Percentiles rank a stretch among this genome's conserved stretches.
Evolutionary conservation across 1,139 yeast genomes (phyloP).

Genomic region (Suhomyces panamericanus): DNA sequence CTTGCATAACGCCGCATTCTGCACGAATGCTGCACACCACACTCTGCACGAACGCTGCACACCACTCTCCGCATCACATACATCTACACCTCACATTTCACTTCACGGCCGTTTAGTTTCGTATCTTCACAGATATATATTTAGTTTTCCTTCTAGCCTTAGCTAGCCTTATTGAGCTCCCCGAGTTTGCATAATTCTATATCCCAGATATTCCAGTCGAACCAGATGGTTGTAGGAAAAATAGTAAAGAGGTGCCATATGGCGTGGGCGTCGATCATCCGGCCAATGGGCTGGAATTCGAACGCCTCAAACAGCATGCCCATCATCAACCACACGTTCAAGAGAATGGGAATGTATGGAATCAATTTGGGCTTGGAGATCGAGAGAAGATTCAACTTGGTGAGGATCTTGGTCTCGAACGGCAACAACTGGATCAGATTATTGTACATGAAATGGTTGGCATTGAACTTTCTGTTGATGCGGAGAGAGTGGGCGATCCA

Average conservation of each 20-base stretch:
- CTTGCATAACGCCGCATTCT: too few relatives aligned
- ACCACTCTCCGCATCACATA: too few relatives aligned
- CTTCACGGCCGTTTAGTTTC: not conserved
- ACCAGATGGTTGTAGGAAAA: conserved; percentile 46
- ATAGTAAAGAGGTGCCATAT: conserved; percentile 49
- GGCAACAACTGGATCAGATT: conserved; percentile 44
- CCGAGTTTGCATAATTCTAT: conserved; percentile 34
- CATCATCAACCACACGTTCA: conserved; percentile 35
- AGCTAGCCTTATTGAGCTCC: conserved; percentile 14
- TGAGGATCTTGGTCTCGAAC: conserved; percentile 39
- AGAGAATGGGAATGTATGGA: conserved; percentile 38
- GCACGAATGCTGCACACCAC: too few relatives aligned
- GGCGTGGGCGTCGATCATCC: conserved; percentile 44
- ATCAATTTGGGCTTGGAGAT: conserved; percentile 30
- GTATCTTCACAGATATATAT: not conserved
- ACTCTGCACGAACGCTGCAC: too few relatives aligned
- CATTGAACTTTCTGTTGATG: conserved; percentile 21
- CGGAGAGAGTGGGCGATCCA: conserved; percentile 39
- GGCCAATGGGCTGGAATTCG: conserved; percentile 38
- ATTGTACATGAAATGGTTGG: conserved; percentile 29
- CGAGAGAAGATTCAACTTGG: conserved; percentile 32
- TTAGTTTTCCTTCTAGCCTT: not conserved
- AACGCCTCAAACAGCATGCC: conserved; percentile 41
- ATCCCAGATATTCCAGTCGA: conserved; percentile 54
- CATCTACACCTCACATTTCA: conserved; percentile 1